Percentiles rank a stretch among this genome's conserved stretches.
phyloP scores from a whole-genome alignment of 768 basidiomycete species.

The Lactarius psammicola region DNA sequence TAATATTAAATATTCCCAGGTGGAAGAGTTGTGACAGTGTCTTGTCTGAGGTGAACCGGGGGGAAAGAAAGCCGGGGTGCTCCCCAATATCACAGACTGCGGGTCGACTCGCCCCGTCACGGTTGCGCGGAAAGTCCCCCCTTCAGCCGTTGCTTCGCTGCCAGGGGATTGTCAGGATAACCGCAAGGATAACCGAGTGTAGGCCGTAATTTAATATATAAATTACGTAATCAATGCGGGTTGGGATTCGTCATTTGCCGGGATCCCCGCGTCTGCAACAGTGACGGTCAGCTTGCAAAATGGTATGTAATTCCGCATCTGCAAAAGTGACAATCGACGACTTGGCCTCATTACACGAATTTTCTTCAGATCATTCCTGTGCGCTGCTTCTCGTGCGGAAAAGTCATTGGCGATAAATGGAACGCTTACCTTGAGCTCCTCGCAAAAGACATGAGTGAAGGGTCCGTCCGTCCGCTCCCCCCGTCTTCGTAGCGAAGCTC shows the following conservation, averaged over 20 bases:
- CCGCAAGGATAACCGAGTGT: too few species aligned
- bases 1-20: too few species aligned
- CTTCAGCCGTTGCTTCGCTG: too few species aligned
- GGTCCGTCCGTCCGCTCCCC: constrained; percentile 51
- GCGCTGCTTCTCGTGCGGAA: constrained; percentile 94
- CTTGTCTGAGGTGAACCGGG: background rate
- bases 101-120: too few species aligned
- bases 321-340: background rate
- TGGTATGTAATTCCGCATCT: background rate
- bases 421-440: constrained; percentile 80
- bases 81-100: background rate
- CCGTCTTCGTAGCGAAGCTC: background rate
- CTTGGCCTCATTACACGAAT: background rate
- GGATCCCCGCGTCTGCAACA: too few species aligned
- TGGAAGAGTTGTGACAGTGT: background rate
- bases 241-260: too few species aligned
- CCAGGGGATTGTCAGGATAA: too few species aligned
- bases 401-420: constrained; percentile 98
- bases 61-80: background rate
- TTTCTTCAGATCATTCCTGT: constrained; percentile 84
- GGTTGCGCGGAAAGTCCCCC: too few species aligned
- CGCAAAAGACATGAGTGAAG: constrained; percentile 80
- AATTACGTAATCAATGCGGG: background rate
- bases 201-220: too few species aligned
- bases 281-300: background rate